Evolutionary conservation across 352 stramenopile genomes (phyloP), one percentile per base, ranked within the genome.

Genomic region (Pythium insidiosum): DNA sequence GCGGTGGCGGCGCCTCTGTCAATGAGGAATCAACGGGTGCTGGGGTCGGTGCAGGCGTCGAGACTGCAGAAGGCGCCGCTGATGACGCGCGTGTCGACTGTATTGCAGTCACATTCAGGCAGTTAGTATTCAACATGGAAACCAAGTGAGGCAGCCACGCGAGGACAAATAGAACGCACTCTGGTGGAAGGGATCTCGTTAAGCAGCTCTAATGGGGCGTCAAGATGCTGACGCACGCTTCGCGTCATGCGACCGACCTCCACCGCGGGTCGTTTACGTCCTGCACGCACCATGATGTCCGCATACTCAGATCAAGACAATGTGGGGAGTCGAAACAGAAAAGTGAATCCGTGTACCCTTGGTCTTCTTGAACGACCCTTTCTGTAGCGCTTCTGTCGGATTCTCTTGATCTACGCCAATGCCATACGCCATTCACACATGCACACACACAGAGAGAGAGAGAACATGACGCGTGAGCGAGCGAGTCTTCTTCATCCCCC

Each of bases 211-310:
- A 89, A 59, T 19, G 77, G 77, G 19, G 74, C 74, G 28, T 79
- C 72, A 34, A 89, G 45, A 45, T 89, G 77, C 57, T 89, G 77
- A 3, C 77, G 77, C 33, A 89, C 77, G 50, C 74, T 87, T 20
- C 77, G 62, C 6, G 77, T 89, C 74, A 89, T 88, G 35, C 77
- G 71, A 0, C 68, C 72, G 12, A 76, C 54, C 58, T 88, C 76
- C 15, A 62, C 63, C 21, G 63, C 56, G 15, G 54, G 62, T 0
- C 76, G 64, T 58, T 86, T 88, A 20, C 76, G 76, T 41, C 76
- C 76, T 84, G 12, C 20, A 25, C 2, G 24, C 18, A 63, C 6
- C n/a, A n/a, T n/a, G n/a, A n/a, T n/a, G n/a, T n/a, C n/a, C n/a
- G n/a, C n/a, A n/a, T n/a, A n/a, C n/a, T n/a, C n/a, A n/a, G n/a